Conservation (phyloP, 2,329 filamentous ascomycete species). For the Fusarium multiceps region DNA sequence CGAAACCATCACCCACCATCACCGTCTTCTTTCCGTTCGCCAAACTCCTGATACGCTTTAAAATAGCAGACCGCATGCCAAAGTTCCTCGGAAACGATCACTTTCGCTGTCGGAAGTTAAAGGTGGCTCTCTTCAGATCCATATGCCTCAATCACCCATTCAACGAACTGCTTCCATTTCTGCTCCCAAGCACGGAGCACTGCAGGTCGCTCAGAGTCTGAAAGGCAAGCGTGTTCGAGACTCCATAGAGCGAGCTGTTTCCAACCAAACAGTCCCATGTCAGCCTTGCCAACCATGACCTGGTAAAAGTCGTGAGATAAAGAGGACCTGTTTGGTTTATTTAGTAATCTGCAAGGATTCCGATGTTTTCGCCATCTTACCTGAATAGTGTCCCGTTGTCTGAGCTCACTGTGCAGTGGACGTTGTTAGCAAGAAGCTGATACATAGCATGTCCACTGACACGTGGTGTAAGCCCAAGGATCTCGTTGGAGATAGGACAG, state of each 20-base stretch:
- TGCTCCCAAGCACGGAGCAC: conserved; percentile 60
- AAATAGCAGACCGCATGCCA: background rate
- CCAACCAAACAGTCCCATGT: conserved; percentile 77
- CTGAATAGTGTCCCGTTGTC: conserved; percentile 80
- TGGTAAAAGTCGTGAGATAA: conserved; percentile 84
- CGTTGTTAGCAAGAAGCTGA: conserved; percentile 74
- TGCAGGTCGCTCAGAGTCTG: conserved; percentile 53
- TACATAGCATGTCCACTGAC: conserved; percentile 75
- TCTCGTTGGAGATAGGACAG: conserved; percentile 82
- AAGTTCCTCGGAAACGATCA: background rate
- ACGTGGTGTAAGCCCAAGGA: conserved; percentile 74
- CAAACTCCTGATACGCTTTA: conserved; percentile 17
- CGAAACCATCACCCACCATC: background rate
- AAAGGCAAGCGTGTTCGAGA: conserved; percentile 68
- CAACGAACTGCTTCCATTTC: conserved; percentile 70
- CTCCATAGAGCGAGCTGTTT: conserved; percentile 75
- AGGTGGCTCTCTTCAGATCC: conserved; percentile 30
- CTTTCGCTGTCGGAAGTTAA: background rate
- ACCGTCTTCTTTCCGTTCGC: conserved; percentile 6
- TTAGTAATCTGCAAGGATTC: conserved; percentile 1
- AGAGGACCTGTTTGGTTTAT: conserved; percentile 63
- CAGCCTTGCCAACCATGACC: conserved; percentile 73
- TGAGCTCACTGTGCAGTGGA: conserved; percentile 79
- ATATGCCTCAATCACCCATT: conserved; percentile 60
- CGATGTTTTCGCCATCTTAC: conserved; percentile 53